phyloP scores from a whole-genome alignment of 2,329 filamentous ascomycete species.

The Colletotrichum kahawae region DNA sequence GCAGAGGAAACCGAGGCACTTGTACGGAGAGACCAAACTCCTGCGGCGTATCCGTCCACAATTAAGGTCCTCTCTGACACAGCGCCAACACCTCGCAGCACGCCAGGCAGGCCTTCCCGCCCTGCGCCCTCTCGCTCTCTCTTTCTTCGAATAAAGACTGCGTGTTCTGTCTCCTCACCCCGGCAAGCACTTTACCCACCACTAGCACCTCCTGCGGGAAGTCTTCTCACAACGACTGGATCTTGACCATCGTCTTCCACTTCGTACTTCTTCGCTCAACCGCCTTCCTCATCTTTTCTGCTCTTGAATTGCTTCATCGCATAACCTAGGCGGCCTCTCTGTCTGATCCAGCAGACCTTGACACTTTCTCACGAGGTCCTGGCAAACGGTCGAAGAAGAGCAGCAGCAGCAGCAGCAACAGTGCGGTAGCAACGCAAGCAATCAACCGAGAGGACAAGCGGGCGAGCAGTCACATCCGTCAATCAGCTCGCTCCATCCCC shows the following conservation, averaged over 20 bases:
- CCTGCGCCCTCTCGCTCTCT: background rate
- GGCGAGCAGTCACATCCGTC: background rate
- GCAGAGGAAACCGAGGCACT: background rate
- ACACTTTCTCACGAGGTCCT: background rate
- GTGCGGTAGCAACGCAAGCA: background rate
- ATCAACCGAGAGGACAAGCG: background rate
- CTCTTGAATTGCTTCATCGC: background rate
- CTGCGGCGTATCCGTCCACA: background rate
- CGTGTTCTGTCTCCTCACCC: constrained; percentile 1
- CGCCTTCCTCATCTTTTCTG: background rate
- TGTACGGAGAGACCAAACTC: background rate
- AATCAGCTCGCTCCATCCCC: background rate
- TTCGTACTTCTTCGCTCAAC: background rate
- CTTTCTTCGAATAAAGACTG: constrained; percentile 2
- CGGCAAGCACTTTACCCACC: background rate
- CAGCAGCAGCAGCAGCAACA: background rate
- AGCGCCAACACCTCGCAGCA: background rate
- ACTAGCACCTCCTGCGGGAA: background rate
- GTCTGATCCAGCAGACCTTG: background rate
- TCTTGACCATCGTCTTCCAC: background rate
- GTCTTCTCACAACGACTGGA: background rate
- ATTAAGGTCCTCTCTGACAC: background rate
- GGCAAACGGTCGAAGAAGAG: background rate
- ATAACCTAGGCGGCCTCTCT: background rate
- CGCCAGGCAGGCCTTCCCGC: constrained; percentile 5